Conservation (phyloP, 352 stramenopile genomes). For the Pythium utonaiense region DNA sequence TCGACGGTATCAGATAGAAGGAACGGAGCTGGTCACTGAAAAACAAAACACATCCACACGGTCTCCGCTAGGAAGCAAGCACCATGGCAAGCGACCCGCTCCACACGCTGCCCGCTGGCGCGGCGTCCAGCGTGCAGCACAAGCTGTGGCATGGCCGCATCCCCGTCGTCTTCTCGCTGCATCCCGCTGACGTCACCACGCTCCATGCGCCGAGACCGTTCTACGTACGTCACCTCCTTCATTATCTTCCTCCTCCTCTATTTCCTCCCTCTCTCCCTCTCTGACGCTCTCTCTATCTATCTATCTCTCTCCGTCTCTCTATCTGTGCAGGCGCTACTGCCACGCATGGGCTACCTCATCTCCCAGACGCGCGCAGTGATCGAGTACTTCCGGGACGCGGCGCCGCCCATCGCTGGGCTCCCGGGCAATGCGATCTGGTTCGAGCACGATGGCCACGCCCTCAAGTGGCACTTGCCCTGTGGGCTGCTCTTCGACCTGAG, state of each 20-base stretch:
- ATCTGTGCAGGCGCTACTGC: constrained; percentile 60
- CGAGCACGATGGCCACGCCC: constrained; percentile 45
- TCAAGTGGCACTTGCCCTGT: constrained; percentile 81
- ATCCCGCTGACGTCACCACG: constrained; percentile 74
- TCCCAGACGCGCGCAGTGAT: constrained; percentile 68
- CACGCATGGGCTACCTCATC: constrained; percentile 77
- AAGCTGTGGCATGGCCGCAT: constrained; percentile 61
- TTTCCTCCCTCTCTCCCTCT: not conserved
- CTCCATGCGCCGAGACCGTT: constrained; percentile 73
- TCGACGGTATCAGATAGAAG: not conserved
- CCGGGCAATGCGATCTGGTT: constrained; percentile 70
- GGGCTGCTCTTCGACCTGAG: constrained; percentile 66
- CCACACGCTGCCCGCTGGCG: not conserved
- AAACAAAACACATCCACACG: no score
- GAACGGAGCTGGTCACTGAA: not conserved
- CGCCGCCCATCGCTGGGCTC: constrained; percentile 54
- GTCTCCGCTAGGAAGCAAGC: not conserved
- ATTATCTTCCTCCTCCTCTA: not conserved
- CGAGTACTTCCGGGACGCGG: constrained; percentile 75
- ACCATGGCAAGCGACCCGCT: not conserved
- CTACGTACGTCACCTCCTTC: constrained; percentile 48
- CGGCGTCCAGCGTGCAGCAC: constrained; percentile 20
- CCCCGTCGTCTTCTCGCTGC: constrained; percentile 74
- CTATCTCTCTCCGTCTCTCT: not conserved
- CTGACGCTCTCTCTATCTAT: constrained; percentile 1